Conservation (phyloP, 169 alveolate species). For the Plasmodium knowlesi region DNA sequence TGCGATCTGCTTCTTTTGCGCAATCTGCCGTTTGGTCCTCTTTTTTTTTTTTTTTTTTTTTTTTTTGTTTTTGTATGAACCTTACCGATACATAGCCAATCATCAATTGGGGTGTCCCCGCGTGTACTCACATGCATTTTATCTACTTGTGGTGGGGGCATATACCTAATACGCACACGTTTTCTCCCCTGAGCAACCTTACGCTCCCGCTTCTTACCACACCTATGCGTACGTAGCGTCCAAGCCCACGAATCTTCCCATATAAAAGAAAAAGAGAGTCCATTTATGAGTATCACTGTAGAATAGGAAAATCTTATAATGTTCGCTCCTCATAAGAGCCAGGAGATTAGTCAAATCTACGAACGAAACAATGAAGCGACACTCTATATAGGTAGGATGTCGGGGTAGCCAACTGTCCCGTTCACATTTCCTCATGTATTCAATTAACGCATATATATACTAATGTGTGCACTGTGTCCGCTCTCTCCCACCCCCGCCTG, state of each 20-base stretch:
- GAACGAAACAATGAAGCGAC: constrained; percentile 95
- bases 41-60: not conserved
- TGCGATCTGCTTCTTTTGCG: not conserved
- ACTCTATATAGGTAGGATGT: constrained; percentile 84
- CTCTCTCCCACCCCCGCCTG: not conserved
- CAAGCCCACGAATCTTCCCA: not conserved
- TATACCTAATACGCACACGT: not conserved
- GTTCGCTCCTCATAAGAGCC: constrained; percentile 75
- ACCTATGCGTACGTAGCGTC: not conserved
- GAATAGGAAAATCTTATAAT: constrained; percentile 39
- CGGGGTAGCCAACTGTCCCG: not conserved
- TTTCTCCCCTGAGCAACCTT: not conserved
- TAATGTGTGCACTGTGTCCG: not conserved
- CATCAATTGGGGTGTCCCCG: not conserved
- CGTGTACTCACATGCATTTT: not conserved
- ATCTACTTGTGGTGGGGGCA: not conserved
- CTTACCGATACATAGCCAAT: not conserved
- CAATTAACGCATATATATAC: not conserved
- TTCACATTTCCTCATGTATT: not conserved
- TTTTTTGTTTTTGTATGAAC: not conserved
- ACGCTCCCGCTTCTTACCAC: not conserved
- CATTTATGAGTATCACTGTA: constrained; percentile 48
- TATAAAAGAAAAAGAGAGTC: not conserved
- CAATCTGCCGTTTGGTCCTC: not conserved
- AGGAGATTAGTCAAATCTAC: constrained; percentile 88